These are phyloP conservation scores for Mycena chlorophos DNA, from an alignment of 768 basidiomycete species.

Conservation along the genomic window DNA sequence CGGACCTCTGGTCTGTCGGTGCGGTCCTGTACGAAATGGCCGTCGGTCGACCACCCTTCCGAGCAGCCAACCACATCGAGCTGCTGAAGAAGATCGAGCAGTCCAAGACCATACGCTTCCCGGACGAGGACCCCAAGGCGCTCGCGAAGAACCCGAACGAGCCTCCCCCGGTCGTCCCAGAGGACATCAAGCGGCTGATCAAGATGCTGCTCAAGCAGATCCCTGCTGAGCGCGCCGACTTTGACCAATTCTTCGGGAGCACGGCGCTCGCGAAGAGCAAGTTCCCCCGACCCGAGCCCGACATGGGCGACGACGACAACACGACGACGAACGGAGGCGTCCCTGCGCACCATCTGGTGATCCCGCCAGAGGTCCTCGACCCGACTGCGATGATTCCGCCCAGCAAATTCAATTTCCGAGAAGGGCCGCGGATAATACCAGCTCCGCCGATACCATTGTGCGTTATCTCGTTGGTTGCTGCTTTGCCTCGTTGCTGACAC, in stretches of 20 bases:
- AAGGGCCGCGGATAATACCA: slow-evolving; percentile 29
- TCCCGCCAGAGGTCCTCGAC: slow-evolving; percentile 80
- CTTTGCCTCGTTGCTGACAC: not conserved
- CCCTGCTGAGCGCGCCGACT: slow-evolving; percentile 81
- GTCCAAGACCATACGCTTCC: slow-evolving; percentile 90
- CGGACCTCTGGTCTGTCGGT: slow-evolving; percentile 97
- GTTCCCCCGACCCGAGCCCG: slow-evolving; percentile 57
- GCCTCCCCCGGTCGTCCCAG: slow-evolving; percentile 57
- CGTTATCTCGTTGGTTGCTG: not conserved
- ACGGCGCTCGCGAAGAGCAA: slow-evolving; percentile 75
- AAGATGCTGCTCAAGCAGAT: slow-evolving; percentile 79
- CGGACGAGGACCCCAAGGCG: slow-evolving; percentile 80
- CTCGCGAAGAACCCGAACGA: slow-evolving; percentile 36
- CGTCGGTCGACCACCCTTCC: slow-evolving; percentile 90
- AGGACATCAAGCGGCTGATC: slow-evolving; percentile 87
- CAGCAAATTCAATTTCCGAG: slow-evolving; percentile 74
- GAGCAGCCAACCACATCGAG: slow-evolving; percentile 95
- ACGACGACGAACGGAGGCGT: slow-evolving; percentile 39
- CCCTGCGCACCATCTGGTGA: slow-evolving; percentile 72
- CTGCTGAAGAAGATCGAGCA: slow-evolving; percentile 89
- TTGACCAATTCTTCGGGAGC: slow-evolving; percentile 90
- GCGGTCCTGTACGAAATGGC: slow-evolving; percentile 96
- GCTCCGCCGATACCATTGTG: slow-evolving; percentile 24
- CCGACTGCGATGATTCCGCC: slow-evolving; percentile 81
- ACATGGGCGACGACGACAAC: slow-evolving; percentile 38